phyloP scores from a whole-genome alignment of 2,329 filamentous ascomycete genomes.

The Ploettnerulaceae sp. region DNA sequence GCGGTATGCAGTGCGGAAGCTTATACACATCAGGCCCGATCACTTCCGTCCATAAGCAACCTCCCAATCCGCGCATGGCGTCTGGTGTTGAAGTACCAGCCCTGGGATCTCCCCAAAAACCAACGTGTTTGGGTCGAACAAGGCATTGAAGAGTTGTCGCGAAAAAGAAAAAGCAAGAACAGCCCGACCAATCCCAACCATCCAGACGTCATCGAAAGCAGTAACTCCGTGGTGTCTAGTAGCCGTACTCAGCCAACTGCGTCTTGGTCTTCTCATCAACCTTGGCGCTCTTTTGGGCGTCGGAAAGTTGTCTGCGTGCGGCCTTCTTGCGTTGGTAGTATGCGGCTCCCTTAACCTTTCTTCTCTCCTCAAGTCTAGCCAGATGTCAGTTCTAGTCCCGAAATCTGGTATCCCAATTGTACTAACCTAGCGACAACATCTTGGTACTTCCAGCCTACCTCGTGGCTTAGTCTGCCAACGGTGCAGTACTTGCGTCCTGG shows the following conservation, averaged over 20 bases:
- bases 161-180: constrained; percentile 16
- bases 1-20: constrained; percentile 32
- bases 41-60: constrained; percentile 28
- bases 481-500: constrained; percentile 99
- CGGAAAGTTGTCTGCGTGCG: constrained; percentile 79
- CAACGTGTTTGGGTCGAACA: constrained; percentile 28
- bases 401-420: constrained; percentile 5
- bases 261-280: constrained; percentile 81
- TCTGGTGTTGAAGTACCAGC: constrained; percentile 24
- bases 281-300: constrained; percentile 88
- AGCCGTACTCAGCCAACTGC: constrained; percentile 85
- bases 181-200: constrained; percentile 21
- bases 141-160: constrained; percentile 32
- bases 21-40: constrained; percentile 32
- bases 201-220: constrained; percentile 25
- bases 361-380: constrained; percentile 90
- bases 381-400: constrained; percentile 22
- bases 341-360: constrained; percentile 98
- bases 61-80: constrained; percentile 28
- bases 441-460: constrained; percentile 99
- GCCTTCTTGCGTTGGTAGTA: constrained; percentile 99
- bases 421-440: constrained; percentile 96
- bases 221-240: constrained; percentile 54
- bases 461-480: constrained; percentile 93
- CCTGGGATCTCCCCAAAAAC: constrained; percentile 26